These are phyloP conservation scores for Colletotrichum sp. DNA, from an alignment of 2,329 filamentous ascomycete species.

Conservation along the genomic window DNA sequence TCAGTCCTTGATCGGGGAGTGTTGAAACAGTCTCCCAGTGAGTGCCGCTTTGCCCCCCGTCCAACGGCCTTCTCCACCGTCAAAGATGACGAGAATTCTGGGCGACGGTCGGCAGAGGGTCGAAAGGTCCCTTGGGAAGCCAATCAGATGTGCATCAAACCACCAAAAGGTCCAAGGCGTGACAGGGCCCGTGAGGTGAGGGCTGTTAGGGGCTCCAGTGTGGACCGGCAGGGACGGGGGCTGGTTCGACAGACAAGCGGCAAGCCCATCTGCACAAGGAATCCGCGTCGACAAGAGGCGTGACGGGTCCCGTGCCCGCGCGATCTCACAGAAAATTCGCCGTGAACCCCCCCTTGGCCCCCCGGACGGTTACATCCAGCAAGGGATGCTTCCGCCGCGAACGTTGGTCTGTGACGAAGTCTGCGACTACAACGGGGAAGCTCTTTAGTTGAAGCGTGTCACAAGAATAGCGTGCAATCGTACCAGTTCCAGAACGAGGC, in stretches of 20 bases:
- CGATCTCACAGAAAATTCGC: constrained; percentile 23
- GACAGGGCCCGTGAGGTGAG: constrained; percentile 1
- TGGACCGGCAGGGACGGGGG: constrained; percentile 20
- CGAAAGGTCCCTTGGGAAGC: background rate
- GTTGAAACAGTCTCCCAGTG: constrained; percentile 15
- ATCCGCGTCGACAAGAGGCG: constrained; percentile 9
- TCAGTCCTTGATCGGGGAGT: background rate
- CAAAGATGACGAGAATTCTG: constrained; percentile 14
- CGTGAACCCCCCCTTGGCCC: constrained; percentile 11
- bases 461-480: constrained; percentile 12
- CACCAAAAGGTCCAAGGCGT: constrained; percentile 3
- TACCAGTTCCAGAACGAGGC: background rate
- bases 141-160: constrained; percentile 11
- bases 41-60: constrained; percentile 6
- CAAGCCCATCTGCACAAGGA: constrained; percentile 18
- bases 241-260: constrained; percentile 11
- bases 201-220: background rate
- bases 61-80: constrained; percentile 1
- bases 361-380: constrained; percentile 19
- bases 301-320: constrained; percentile 9
- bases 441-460: background rate
- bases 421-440: constrained; percentile 7
- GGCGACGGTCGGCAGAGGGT: constrained; percentile 16
- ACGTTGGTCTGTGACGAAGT: constrained; percentile 16
- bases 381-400: constrained; percentile 19